Conservation (phyloP, 306 rosid genomes). For the Vigna radiata region DNA sequence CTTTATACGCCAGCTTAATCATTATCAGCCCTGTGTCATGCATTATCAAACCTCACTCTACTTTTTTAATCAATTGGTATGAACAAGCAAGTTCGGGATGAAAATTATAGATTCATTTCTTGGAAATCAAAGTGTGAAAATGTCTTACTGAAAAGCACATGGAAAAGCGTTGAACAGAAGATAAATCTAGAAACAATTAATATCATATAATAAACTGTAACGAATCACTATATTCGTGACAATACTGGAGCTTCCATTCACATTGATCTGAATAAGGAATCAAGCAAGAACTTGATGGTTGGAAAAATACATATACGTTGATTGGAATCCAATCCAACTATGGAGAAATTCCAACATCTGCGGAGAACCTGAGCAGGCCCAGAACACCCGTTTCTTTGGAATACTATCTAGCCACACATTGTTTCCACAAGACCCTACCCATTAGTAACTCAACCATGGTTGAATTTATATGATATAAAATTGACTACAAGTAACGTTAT, state of each 20-base stretch:
- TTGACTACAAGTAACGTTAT: not conserved
- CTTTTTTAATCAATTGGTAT: slow-evolving; percentile 8
- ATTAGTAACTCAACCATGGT: slow-evolving; percentile 46
- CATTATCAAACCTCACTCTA: slow-evolving; percentile 13
- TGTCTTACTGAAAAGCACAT: not conserved
- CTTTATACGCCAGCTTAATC: slow-evolving; percentile 40
- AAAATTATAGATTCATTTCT: not conserved
- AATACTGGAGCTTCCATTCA: not conserved
- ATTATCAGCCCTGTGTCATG: slow-evolving; percentile 26
- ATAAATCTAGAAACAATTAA: not conserved
- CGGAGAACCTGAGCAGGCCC: slow-evolving; percentile 60
- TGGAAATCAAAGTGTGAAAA: not conserved
- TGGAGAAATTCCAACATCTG: slow-evolving; percentile 44
- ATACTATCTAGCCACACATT: slow-evolving; percentile 22
- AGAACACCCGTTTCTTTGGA: slow-evolving; percentile 57
- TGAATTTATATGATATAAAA: not conserved
- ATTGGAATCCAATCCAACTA: slow-evolving; percentile 52
- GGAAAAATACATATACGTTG: slow-evolving; percentile 1
- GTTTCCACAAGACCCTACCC: not conserved
- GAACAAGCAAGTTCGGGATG: not conserved
- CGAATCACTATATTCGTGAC: slow-evolving; percentile 3
- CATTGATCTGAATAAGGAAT: slow-evolving; percentile 25
- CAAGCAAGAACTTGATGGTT: slow-evolving; percentile 27
- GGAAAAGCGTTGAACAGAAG: not conserved
- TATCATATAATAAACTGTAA: not conserved